Evolutionary conservation across 345 rosid species (phyloP), one percentile per base, ranked within the genome.

Genomic region (Draba incana): DNA sequence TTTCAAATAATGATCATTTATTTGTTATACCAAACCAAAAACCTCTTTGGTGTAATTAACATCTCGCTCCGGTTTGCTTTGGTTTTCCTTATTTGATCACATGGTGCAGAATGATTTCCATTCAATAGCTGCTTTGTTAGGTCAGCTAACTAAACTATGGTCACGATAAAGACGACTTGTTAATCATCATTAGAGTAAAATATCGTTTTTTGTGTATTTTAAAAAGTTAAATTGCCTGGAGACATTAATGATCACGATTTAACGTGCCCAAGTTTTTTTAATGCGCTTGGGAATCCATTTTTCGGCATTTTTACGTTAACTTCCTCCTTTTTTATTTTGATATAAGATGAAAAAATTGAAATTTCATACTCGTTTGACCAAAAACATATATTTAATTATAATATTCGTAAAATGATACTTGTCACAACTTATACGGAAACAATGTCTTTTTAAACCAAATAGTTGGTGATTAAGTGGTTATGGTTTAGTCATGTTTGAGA

Each of bases 231-330:
- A 57, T 64, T 57, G 68, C 28, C 57, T 67, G 78, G 44, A 59
- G 63, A 53, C 73, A 74, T 61, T 57, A 74, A 67, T 74, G 64
- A 67, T 74, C 66, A 66, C 72, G 68, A 66, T 54, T 53, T 60
- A 66, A 66, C 72, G 50, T 74, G 77, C 43, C 62, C 62, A 37
- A 7, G 4, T n/a, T 31, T 39, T 73, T 43, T 42, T 41, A 57
- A 8, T 57, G 55, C 72, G 35, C 54, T 66, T 66, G 48, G 43
- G 35, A 59, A 52, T 68, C 72, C 78, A 74, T 66, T 74, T 74
- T 14, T 55, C 25, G 10, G 65, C 59, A 66, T 66, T 52, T 54
- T 27, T 59, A 52, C 62, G 57, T 60, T 35, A 25, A 20, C 49
- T 48, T 39, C 51, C 12, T 8, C 5, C 55, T 42, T 54, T 23